Base-by-base conservation (phyloP, 2,329 filamentous ascomycete genomes). In the Claviceps arundinis region DNA sequence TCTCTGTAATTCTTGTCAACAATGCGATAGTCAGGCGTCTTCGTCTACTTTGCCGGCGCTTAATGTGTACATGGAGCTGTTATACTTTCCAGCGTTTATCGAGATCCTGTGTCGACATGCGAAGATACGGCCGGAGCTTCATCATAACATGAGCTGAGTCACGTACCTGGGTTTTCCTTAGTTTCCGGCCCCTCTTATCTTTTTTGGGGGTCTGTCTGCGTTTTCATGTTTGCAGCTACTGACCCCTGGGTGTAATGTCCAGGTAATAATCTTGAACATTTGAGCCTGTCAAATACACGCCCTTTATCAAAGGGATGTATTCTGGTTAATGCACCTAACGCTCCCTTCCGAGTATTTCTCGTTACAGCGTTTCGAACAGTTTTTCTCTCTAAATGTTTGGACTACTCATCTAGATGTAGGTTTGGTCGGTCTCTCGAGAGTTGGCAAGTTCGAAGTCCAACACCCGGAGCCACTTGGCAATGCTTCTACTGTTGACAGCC, bases 1-100 rank as follows among this genome's bases (percentile, higher is more conserved):
- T 57, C 58, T 59, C 60, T 64, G 65, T 67, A 63, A 67, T 64
- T 55, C 52, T 55, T 60, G 54, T 60, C 57, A 53, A 55, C 57
- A 56, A 58, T 57, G 22, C 50, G 46, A 37, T 38, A 2, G 41
- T 30, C 30, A 46, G 49, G 11, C 41, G 37, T 47, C 44, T 24
- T 24, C 37, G 26, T 41, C 11, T 41, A 44, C 11, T 47, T 22
- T 37, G 37, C 50, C 24, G 44, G 43, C 48, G 47, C 14, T 44
- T 38, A 47, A 47, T 24, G 22, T 42, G n/a, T 41, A 37, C 34
- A 42, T 51, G 44, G 37, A 26, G 49, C 49, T 34, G 17, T 26
- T 11, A 34, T 42, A 37, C 17, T 42, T 46, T 42, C 13, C 34
- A 46, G 11, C 46, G 4, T 40, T 11, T 13, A 37, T 46, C 19